Evolutionary conservation across 2,329 filamentous ascomycete species (phyloP).

Genomic region (Hymenoscyphus fructigenus): DNA sequence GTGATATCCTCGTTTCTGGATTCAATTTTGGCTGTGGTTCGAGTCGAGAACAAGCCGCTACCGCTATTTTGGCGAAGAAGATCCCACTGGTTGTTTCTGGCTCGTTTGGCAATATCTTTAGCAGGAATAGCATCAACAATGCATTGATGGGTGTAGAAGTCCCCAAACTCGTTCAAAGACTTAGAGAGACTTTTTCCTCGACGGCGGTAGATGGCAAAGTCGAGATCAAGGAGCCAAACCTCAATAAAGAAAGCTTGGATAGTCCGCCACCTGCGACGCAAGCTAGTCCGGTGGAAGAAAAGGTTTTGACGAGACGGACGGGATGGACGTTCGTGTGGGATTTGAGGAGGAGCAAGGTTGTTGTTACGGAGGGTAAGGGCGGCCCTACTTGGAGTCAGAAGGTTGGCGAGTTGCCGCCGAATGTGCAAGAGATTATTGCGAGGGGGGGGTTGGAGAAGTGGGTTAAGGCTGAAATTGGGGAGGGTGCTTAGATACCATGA

Average conservation of each 20-base stretch:
- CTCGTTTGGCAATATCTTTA: constrained; percentile 83
- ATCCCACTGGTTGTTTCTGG: constrained; percentile 79
- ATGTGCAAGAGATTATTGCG: constrained; percentile 84
- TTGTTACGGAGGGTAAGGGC: constrained; percentile 66
- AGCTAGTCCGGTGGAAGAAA: constrained; percentile 42
- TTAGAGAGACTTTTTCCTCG: constrained; percentile 58
- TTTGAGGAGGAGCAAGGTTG: constrained; percentile 67
- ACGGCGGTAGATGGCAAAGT: constrained; percentile 39
- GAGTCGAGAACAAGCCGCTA: constrained; percentile 84
- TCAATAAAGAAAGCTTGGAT: constrained; percentile 51
- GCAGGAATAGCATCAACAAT: constrained; percentile 77
- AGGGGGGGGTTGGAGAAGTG: constrained; percentile 77
- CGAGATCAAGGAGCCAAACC: constrained; percentile 50
- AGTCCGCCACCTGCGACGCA: constrained; percentile 46
- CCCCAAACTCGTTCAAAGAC: constrained; percentile 62
- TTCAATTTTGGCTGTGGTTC: constrained; percentile 88
- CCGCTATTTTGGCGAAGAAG: constrained; percentile 76
- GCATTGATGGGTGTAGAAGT: constrained; percentile 72
- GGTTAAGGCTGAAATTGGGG: constrained; percentile 49
- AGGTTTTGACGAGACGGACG: constrained; percentile 67
- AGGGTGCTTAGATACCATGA: background rate
- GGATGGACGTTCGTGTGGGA: constrained; percentile 87
- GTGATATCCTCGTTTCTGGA: constrained; percentile 81
- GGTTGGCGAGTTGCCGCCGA: constrained; percentile 79
- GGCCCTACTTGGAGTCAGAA: constrained; percentile 73